These are phyloP conservation scores for Penicillium canescens DNA, from an alignment of 495 filamentous ascomycete genomes.

Conservation along the genomic window DNA sequence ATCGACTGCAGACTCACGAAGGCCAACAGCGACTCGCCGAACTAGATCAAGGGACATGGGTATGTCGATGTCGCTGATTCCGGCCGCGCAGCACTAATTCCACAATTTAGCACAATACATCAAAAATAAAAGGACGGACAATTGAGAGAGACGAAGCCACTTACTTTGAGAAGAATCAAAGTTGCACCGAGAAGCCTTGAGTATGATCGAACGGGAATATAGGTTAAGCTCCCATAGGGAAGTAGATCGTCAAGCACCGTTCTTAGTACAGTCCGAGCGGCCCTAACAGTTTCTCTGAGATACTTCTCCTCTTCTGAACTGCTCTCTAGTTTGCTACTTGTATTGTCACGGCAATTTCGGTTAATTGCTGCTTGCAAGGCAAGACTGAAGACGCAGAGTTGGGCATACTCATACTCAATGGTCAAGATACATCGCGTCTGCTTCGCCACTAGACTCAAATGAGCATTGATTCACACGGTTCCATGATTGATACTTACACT, in stretches of 20 bases:
- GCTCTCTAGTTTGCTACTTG: conserved; percentile 10
- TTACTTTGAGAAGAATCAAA: conserved; percentile 73
- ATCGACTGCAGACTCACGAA: conserved; percentile 75
- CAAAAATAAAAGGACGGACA: conserved; percentile 2
- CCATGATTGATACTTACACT: not conserved
- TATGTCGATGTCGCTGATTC: not conserved
- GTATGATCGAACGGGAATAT: conserved; percentile 79
- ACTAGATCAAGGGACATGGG: conserved; percentile 63
- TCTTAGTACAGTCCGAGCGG: conserved; percentile 70
- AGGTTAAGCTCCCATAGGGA: conserved; percentile 70
- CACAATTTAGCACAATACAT: not conserved
- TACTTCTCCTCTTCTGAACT: conserved; percentile 54
- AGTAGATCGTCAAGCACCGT: conserved; percentile 72
- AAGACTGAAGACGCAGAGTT: conserved; percentile 73
- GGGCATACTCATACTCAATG: conserved; percentile 76
- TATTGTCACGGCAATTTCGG: conserved; percentile 45
- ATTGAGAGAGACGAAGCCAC: conserved; percentile 48
- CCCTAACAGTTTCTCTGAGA: conserved; percentile 73
- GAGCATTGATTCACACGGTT: not conserved
- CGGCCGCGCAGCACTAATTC: not conserved
- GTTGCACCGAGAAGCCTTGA: conserved; percentile 83
- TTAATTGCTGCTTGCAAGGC: conserved; percentile 81
- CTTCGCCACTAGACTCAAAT: conserved; percentile 50
- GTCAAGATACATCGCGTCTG: conserved; percentile 71
- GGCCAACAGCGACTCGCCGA: conserved; percentile 63